phyloP scores from a whole-genome alignment of 352 stramenopile species.

The Phytophthora boehmeriae region DNA sequence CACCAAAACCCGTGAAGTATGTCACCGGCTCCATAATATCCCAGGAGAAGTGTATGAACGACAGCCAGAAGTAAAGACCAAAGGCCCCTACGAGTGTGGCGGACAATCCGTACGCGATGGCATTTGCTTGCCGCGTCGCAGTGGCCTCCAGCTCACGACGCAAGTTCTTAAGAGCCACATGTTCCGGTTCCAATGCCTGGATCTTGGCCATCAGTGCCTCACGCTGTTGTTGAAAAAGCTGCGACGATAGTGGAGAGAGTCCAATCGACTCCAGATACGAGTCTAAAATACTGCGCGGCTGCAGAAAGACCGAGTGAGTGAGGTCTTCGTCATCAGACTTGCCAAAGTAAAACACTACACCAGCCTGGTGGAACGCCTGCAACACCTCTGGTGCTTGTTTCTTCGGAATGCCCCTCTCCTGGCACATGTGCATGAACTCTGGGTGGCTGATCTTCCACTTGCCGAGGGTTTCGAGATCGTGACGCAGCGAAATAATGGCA shows the following conservation, averaged over 20 bases:
- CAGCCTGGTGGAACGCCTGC: conserved; percentile 75
- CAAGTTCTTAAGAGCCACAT: conserved; percentile 69
- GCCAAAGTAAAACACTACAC: conserved; percentile 83
- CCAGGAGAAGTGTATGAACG: conserved; percentile 90
- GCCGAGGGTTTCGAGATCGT: conserved; percentile 67
- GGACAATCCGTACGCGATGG: conserved; percentile 59
- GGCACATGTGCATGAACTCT: conserved; percentile 74
- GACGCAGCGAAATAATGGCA: conserved; percentile 77
- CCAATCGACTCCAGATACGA: conserved; percentile 80
- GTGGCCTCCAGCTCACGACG: conserved; percentile 62
- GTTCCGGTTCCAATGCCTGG: conserved; percentile 66
- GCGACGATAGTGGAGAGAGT: conserved; percentile 66
- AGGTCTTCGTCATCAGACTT: conserved; percentile 78
- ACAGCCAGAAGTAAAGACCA: conserved; percentile 87
- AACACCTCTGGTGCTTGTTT: conserved; percentile 83
- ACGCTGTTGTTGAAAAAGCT: conserved; percentile 71
- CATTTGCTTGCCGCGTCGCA: conserved; percentile 66
- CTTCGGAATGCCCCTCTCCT: conserved; percentile 80
- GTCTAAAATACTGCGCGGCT: conserved; percentile 81
- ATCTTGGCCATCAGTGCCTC: conserved; percentile 74
- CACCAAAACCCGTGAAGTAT: conserved; percentile 87
- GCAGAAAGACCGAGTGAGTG: conserved; percentile 78
- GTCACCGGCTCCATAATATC: conserved; percentile 92
- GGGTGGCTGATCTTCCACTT: conserved; percentile 83
- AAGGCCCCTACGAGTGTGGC: conserved; percentile 76